A percentile compares a stretch with the other conserved stretches of the same genome.
These are phyloP conservation scores for Metschnikowia lachancei DNA, from an alignment of 805 yeast species.

Conservation along the genomic window DNA sequence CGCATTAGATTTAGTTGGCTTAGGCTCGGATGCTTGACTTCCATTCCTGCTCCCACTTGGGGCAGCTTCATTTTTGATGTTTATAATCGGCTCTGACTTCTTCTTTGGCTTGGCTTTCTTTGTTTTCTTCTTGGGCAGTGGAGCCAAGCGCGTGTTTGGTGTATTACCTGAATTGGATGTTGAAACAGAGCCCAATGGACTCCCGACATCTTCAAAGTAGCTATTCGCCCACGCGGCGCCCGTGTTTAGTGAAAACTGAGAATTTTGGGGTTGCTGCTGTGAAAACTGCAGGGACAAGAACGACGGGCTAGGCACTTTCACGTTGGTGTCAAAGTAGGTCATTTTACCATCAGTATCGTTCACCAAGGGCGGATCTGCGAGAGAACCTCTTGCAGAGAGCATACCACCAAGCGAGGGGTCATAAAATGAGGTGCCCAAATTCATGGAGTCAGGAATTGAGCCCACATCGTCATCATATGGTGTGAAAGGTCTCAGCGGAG, in stretches of 20 bases:
- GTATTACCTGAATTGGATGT: constrained; percentile 14
- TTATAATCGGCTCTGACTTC: background rate
- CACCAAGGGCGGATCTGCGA: constrained; percentile 4
- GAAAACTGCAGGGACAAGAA: constrained; percentile 6
- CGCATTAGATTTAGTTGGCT: background rate
- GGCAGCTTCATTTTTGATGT: background rate
- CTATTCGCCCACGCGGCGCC: constrained; percentile 7
- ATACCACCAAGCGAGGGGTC: constrained; percentile 2
- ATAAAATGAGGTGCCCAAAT: constrained; percentile 1
- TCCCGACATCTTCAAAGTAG: constrained; percentile 13
- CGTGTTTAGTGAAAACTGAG: background rate
- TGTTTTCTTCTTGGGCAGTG: constrained; percentile 13
- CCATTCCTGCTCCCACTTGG: background rate
- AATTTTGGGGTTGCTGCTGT: constrained; percentile 7
- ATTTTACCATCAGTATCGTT: constrained; percentile 4
- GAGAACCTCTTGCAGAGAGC: constrained; percentile 3
- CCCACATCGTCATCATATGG: constrained; percentile 18
- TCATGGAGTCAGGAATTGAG: constrained; percentile 12
- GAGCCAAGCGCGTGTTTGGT: constrained; percentile 7
- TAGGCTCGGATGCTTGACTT: background rate
- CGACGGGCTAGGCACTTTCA: constrained; percentile 3
- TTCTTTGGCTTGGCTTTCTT: constrained; percentile 12
- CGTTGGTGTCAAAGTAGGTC: constrained; percentile 8
- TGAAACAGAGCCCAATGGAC: constrained; percentile 13
- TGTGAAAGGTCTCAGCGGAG: constrained; percentile 20